Percentiles rank a stretch among this genome's conserved stretches.
Evolutionary conservation across 2,329 filamentous ascomycete species (phyloP).

Genomic region (Colletotrichum gloeosporioides): DNA sequence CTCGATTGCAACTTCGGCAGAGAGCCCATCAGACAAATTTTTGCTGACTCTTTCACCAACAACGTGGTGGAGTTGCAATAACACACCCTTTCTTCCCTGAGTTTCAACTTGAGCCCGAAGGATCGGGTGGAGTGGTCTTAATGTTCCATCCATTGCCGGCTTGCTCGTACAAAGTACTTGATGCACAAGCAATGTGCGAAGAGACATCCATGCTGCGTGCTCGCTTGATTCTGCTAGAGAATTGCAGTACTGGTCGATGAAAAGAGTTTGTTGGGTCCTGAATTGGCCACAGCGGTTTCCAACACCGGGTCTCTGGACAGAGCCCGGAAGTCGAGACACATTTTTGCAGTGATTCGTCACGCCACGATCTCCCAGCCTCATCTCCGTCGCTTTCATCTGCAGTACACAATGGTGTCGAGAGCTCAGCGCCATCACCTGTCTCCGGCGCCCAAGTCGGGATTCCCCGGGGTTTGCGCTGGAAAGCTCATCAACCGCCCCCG

Average conservation of each 20-base stretch:
- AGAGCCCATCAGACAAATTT: not conserved
- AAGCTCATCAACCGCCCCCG: not conserved
- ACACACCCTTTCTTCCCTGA: not conserved
- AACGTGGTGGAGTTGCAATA: not conserved
- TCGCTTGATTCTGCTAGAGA: not conserved
- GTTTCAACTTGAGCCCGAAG: slow-evolving; percentile 14
- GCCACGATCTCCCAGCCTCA: not conserved
- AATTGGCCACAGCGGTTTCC: not conserved
- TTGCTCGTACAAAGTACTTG: not conserved
- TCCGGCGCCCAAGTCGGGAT: not conserved
- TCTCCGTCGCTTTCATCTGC: not conserved
- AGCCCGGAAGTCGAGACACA: not conserved
- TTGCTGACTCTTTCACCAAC: not conserved
- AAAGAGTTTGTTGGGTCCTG: not conserved
- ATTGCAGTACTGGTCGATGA: not conserved
- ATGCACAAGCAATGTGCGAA: not conserved
- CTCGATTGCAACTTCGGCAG: not conserved
- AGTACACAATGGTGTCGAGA: not conserved
- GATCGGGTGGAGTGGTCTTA: not conserved
- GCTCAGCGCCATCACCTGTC: not conserved
- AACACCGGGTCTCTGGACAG: not conserved
- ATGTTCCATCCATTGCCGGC: not conserved
- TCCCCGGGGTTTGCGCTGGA: not conserved
- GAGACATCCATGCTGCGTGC: not conserved
- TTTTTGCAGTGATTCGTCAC: not conserved